These are phyloP conservation scores for Betula pendula DNA, from an alignment of 306 rosid species.

Conservation along the genomic window DNA sequence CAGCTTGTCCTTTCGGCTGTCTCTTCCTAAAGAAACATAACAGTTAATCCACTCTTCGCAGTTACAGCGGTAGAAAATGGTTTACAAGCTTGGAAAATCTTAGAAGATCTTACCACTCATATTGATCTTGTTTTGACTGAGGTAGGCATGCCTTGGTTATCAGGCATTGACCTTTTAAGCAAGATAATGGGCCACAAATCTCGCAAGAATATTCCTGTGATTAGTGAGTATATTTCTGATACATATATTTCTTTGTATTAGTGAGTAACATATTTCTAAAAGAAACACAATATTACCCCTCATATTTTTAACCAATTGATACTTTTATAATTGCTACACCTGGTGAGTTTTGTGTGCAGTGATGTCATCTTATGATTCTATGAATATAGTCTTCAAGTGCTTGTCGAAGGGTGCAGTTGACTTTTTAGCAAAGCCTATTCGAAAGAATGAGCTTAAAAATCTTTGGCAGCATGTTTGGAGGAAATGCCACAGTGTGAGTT, in stretches of 20 bases:
- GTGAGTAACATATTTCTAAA: too few species aligned
- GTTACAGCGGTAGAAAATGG: conserved; percentile 15
- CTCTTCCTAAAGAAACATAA: conserved; percentile 9
- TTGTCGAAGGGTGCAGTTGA: conserved; percentile 98
- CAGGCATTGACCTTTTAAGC: conserved; percentile 64
- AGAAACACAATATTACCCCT: conserved; percentile 21
- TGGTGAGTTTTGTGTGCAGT: conserved; percentile 73
- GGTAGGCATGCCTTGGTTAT: conserved; percentile 64
- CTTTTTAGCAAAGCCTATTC: conserved; percentile 89
- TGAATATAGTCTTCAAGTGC: conserved; percentile 95
- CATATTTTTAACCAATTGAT: conserved; percentile 25
- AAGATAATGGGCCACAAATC: conserved; percentile 58
- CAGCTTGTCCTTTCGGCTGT: neutral
- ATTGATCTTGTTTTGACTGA: conserved; percentile 61
- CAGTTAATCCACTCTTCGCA: neutral
- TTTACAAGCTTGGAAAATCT: conserved; percentile 47
- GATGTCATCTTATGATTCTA: conserved; percentile 97
- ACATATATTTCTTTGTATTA: too few species aligned
- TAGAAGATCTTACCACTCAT: conserved; percentile 49
- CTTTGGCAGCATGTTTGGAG: conserved; percentile 99
- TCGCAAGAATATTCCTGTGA: conserved; percentile 61
- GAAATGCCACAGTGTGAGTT: conserved; percentile 92
- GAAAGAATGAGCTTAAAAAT: conserved; percentile 96
- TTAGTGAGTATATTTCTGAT: conserved; percentile 52
- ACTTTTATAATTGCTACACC: conserved; percentile 42